These are phyloP conservation scores for Neurospora sp. DNA, from an alignment of 495 filamentous ascomycete species.

Conservation along the genomic window DNA sequence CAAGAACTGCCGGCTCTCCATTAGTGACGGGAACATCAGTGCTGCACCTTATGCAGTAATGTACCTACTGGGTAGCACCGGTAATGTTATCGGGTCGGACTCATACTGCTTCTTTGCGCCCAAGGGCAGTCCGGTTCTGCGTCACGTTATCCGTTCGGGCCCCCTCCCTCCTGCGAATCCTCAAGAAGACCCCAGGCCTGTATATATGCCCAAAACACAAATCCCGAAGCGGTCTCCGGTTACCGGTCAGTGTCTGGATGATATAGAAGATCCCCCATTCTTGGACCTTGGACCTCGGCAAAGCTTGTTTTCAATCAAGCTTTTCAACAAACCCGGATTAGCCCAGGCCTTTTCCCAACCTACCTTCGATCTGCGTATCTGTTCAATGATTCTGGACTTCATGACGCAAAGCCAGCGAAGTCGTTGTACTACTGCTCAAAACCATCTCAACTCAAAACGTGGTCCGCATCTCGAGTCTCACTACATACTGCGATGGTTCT, in stretches of 20 bases:
- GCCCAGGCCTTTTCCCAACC: neutral
- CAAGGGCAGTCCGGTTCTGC: neutral
- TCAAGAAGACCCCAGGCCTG: neutral
- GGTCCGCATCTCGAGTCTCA: neutral
- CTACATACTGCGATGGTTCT: neutral
- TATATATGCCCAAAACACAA: neutral
- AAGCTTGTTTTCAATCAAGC: neutral
- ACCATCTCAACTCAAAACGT: neutral
- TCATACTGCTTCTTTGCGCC: neutral
- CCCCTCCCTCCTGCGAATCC: neutral
- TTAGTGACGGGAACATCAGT: neutral
- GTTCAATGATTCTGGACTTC: neutral
- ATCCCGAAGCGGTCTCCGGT: neutral
- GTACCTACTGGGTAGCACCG: neutral
- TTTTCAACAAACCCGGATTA: neutral
- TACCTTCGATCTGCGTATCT: neutral
- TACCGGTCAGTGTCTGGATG: neutral
- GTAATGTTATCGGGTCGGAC: neutral
- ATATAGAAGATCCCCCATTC: neutral
- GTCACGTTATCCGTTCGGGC: neutral
- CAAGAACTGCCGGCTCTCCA: neutral
- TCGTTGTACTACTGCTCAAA: neutral
- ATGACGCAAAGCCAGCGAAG: neutral
- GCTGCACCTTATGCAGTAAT: neutral
- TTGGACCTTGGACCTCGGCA: neutral